Evolutionary conservation across 1,284 basidiomycete genomes (phyloP).

Genomic region (Tilletia caries): DNA sequence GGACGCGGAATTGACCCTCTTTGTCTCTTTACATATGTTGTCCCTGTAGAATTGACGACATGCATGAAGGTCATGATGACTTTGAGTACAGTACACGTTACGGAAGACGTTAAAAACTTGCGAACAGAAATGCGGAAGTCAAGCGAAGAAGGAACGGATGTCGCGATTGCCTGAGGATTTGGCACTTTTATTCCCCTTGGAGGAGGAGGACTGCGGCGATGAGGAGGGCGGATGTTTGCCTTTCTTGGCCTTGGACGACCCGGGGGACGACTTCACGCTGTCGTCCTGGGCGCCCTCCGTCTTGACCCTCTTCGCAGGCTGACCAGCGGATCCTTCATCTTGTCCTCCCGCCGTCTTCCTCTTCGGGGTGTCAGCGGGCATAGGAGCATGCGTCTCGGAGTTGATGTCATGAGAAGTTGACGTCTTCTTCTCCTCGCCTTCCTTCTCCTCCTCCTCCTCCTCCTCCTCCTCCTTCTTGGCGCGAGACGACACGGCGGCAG

Average conservation of each 20-base stretch:
- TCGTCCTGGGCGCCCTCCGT: not conserved
- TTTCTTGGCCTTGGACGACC: no score
- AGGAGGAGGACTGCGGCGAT: no score
- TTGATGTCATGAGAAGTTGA: not conserved
- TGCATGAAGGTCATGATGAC: no score
- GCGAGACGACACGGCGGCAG: not conserved
- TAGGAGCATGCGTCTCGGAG: slow-evolving; percentile 1
- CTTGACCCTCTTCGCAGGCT: not conserved
- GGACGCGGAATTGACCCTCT: no score
- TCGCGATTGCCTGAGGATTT: not conserved
- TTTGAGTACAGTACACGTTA: not conserved
- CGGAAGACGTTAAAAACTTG: not conserved
- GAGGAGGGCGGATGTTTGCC: no score
- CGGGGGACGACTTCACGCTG: no score
- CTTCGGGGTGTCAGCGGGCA: no score
- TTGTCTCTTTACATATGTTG: no score
- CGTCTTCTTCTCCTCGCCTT: slow-evolving; percentile 23
- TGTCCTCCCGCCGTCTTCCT: not conserved
- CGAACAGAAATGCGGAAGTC: not conserved
- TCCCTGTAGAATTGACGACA: no score
- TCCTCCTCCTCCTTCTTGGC: slow-evolving; percentile 17
- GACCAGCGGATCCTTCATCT: not conserved
- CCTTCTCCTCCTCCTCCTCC: no score
- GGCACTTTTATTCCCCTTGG: not conserved
- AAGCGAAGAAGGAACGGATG: slow-evolving; percentile 7